Evolutionary conservation across 2,329 filamentous ascomycete species (phyloP).

Genomic region (Colletotrichum tamarilloi): DNA sequence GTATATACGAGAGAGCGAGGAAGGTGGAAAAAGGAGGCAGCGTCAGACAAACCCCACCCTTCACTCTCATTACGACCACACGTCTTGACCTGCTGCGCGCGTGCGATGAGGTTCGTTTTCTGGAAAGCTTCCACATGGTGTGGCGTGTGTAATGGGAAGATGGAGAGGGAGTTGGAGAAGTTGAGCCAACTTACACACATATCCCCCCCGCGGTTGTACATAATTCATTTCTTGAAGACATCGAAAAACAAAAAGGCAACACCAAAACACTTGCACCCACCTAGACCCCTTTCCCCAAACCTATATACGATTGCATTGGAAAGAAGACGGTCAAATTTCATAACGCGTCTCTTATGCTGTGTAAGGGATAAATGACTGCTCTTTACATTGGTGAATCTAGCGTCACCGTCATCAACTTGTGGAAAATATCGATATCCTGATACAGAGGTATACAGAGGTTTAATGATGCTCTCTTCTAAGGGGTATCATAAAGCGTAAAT

Average conservation of each 20-base stretch:
- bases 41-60: neutral
- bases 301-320: constrained; percentile 6
- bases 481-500: constrained; percentile 42
- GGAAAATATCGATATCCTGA: neutral
- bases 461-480: constrained; percentile 25
- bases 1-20: constrained; percentile 1
- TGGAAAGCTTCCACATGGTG: neutral
- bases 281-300: neutral
- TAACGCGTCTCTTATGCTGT: neutral
- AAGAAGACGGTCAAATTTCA: constrained; percentile 32
- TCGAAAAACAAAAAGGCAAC: neutral
- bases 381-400: neutral
- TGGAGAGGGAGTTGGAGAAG: neutral
- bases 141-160: neutral
- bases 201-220: constrained; percentile 19
- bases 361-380: neutral
- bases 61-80: neutral
- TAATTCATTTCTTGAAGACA: constrained; percentile 29
- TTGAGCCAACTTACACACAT: neutral
- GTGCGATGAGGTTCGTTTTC: neutral
- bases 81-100: neutral
- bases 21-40: neutral
- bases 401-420: neutral
- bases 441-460: neutral
- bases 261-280: neutral